Base-by-base conservation (phyloP, 129 eudicot genomes). In the Solidago caesia region DNA sequence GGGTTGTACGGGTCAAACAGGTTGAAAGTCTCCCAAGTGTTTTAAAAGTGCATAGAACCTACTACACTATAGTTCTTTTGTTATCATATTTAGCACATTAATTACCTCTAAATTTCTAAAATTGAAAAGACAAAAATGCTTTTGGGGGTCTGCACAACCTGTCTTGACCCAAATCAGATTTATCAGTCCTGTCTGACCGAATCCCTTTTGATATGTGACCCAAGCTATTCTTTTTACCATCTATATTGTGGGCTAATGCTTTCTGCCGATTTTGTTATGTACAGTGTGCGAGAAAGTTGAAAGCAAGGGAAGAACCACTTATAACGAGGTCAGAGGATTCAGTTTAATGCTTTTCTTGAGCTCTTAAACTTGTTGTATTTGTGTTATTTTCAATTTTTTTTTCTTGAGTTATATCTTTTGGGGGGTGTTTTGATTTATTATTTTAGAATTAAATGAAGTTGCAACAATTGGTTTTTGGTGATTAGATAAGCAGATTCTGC, bases 221-320 rank as follows among this genome's bases (percentile, higher is more conserved):
- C 25, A 13, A 51, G 14, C 29, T 39, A 6, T 43, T 44, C 59
- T 5, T 1, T 26, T 33, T 44, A 2, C 48, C 52, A 13, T 48
- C 62, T 7, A 6, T 41, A 43, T 7, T 14, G 27, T 33, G 49
- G 48, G 76, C 70, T 75, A 15, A 46, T 70, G n/a, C 9, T 72
- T 75, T 48, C 14, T 60, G 63, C 68, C 64, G 29, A 27, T 67
- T 47, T 71, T 75, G 71, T 66, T 60, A 44, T 75, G 71, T 46
- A 9, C 25, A 90, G 96, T 89, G 41, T 89, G 96, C 15, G 96
- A 89, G 84, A 89, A 89, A 81, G 96, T 87, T 44, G 90, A 89
- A 83, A 89, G 96, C 92, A 89, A 89, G 67, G 92, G 96, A 71
- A 87, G 92, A 85, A 89, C 96, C 70, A 89, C 96, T 58, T 89